These are phyloP conservation scores for Coemansia pectinata DNA, from an alignment of 192 early-diverging fungal species.

Conservation along the genomic window DNA sequence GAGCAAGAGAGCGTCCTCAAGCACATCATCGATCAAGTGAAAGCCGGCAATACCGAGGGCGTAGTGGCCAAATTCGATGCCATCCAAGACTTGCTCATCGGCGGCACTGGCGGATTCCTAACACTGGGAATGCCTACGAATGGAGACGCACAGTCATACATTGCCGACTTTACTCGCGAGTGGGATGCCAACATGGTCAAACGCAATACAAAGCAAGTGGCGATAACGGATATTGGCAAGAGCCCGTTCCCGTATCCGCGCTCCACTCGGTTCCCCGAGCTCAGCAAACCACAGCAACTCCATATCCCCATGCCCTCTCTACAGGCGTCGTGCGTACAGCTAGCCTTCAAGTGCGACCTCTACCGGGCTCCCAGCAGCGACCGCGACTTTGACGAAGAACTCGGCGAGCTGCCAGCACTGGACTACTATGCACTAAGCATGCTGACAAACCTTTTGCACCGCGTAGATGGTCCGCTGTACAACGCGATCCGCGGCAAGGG, in stretches of 20 bases:
- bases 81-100: slow-evolving; percentile 14
- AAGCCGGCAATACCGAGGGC: slow-evolving; percentile 3
- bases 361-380: slow-evolving; percentile 6
- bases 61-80: slow-evolving; percentile 12
- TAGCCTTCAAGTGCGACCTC: slow-evolving; percentile 51
- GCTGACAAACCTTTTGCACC: slow-evolving; percentile 68
- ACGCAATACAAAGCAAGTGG: neutral
- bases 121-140: slow-evolving; percentile 15
- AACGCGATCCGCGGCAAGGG: slow-evolving; percentile 72
- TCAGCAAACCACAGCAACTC: slow-evolving; percentile 38
- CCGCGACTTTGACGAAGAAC: slow-evolving; percentile 32
- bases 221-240: neutral
- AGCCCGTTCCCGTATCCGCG: slow-evolving; percentile 51
- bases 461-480: slow-evolving; percentile 76
- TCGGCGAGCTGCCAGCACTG: slow-evolving; percentile 41
- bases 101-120: slow-evolving; percentile 18
- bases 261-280: slow-evolving; percentile 44
- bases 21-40: slow-evolving; percentile 34
- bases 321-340: slow-evolving; percentile 49
- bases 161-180: slow-evolving; percentile 23
- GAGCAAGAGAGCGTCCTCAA: slow-evolving; percentile 68
- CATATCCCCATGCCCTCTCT: slow-evolving; percentile 54
- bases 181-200: slow-evolving; percentile 21
- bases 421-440: slow-evolving; percentile 62
- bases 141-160: slow-evolving; percentile 13